Evolutionary conservation across 2,329 filamentous ascomycete genomes (phyloP).

Genomic region (Myotisia sp.): DNA sequence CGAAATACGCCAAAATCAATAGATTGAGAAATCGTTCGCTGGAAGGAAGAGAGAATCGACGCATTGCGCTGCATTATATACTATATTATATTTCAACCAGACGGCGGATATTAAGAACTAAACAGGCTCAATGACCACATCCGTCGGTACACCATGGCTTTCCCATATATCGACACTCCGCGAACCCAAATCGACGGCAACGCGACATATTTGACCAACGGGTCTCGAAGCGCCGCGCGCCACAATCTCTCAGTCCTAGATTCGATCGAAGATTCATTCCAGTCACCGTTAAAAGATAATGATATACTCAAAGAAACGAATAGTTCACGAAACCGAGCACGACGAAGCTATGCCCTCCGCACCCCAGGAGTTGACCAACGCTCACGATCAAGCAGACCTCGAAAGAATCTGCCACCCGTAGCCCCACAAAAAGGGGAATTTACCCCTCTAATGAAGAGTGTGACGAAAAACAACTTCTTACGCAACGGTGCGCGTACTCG

Average conservation of each 20-base stretch:
- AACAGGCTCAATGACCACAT: too few species aligned
- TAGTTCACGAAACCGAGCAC: slow-evolving; percentile 42
- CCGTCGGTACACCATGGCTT: slow-evolving; percentile 52
- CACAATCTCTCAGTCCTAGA: slow-evolving; percentile 45
- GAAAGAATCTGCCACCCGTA: slow-evolving; percentile 55
- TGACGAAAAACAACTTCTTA: slow-evolving; percentile 53
- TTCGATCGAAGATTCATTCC: slow-evolving; percentile 77
- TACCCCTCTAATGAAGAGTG: slow-evolving; percentile 75
- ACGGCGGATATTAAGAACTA: too few species aligned
- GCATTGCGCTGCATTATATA: too few species aligned
- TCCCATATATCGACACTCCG: slow-evolving; percentile 67
- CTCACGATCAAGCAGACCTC: slow-evolving; percentile 31
- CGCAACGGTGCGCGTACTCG: slow-evolving; percentile 40
- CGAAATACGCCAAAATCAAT: slow-evolving; percentile 5
- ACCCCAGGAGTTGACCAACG: slow-evolving; percentile 61
- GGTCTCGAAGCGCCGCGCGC: slow-evolving; percentile 40
- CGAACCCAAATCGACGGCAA: slow-evolving; percentile 66
- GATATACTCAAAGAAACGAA: slow-evolving; percentile 64
- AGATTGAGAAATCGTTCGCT: neutral
- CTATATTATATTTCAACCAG: too few species aligned
- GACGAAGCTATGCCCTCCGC: slow-evolving; percentile 44
- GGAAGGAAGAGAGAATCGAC: too few species aligned
- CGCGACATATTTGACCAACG: slow-evolving; percentile 60
- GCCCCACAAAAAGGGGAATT: slow-evolving; percentile 56
- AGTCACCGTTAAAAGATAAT: slow-evolving; percentile 60